phyloP scores from a whole-genome alignment of 129 eudicot species.

The carrot (Daucus carota) region DNA sequence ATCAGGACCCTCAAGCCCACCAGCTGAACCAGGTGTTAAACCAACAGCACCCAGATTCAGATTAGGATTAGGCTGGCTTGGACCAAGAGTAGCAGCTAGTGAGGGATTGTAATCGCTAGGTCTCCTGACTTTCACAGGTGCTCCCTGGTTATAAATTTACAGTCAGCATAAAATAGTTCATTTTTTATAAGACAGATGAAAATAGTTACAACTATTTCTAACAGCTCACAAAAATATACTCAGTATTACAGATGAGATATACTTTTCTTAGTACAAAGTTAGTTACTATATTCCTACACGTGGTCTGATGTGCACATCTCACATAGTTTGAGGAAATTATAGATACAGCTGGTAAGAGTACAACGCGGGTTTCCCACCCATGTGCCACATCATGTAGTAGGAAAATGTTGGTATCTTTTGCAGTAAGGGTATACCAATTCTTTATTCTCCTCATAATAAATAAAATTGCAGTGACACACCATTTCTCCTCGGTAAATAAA shows the following conservation, averaged over 20 bases:
- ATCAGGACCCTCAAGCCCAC: constrained; percentile 99
- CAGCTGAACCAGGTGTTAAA: constrained; percentile 89
- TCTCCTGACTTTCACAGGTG: constrained; percentile 88
- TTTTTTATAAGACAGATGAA: background rate
- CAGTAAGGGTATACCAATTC: too few species aligned
- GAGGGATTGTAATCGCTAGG: constrained; percentile 98
- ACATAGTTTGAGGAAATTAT: background rate
- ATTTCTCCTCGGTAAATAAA: background rate
- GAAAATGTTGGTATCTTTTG: background rate
- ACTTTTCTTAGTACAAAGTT: background rate
- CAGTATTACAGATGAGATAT: background rate
- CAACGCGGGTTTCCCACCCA: background rate
- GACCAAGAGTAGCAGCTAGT: constrained; percentile 94
- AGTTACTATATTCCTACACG: background rate
- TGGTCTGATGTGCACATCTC: background rate
- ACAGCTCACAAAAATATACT: background rate
- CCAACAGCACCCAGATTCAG: constrained; percentile 92
- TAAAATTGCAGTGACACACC: too few species aligned
- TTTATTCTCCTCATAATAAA: too few species aligned
- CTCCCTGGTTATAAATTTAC: constrained; percentile 45
- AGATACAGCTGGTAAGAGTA: too few species aligned
- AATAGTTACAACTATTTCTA: background rate
- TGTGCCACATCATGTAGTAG: background rate
- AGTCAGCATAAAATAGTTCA: background rate
- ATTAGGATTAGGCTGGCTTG: constrained; percentile 93